Evolutionary conservation across 1,284 basidiomycete genomes (phyloP), one percentile per base, ranked within the genome.

Genomic region (Vanrija pseudolonga): DNA sequence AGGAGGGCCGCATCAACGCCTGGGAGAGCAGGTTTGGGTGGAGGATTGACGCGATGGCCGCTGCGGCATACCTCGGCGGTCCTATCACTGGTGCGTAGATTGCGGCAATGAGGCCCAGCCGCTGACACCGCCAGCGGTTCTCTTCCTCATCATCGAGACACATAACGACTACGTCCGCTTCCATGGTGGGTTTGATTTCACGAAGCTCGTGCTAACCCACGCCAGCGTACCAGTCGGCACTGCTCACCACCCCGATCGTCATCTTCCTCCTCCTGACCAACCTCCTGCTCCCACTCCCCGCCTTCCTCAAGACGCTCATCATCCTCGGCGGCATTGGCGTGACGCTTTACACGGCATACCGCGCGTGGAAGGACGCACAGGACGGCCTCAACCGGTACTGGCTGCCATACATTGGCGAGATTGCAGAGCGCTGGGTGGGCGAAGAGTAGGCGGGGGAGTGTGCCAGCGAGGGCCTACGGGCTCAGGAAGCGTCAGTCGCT

Each of bases 161-260:
- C 82, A 84, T 61, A 89, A 88, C 63, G 87, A 89, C 73, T 88
- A 84, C 64, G 84, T 89, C 59, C 83, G 88, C 52, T 89, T 89
- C 72, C 87, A 89, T 69, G 85, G 87, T 87, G 55, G 64, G 82
- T 45, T 20, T 38, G 19, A 4, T 24, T 60, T 53, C 24, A 23
- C 17, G 1, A 9, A 6, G 11, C 47, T 14, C n/a, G 15, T 6
- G 0, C 51, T 53, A 39, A 45, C 48, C 28, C n/a, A n/a, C 23
- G 11, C n/a, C 53, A 89, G 87, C 87, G 40, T 90, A 89, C 67
- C 88, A 90, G 74, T 87, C 87, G 11, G 87, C 86, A 2, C 78
- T 90, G 7, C 75, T 88, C 42, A 84, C 84, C 2, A 84, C 83
- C 0, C 86, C 87, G 1, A 72, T 89, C 7, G 68, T 87, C 28